Percentiles rank a stretch among this genome's conserved stretches.
phyloP scores from a whole-genome alignment of 2,329 filamentous ascomycete species.

The Neophaeococcomyces aloes region DNA sequence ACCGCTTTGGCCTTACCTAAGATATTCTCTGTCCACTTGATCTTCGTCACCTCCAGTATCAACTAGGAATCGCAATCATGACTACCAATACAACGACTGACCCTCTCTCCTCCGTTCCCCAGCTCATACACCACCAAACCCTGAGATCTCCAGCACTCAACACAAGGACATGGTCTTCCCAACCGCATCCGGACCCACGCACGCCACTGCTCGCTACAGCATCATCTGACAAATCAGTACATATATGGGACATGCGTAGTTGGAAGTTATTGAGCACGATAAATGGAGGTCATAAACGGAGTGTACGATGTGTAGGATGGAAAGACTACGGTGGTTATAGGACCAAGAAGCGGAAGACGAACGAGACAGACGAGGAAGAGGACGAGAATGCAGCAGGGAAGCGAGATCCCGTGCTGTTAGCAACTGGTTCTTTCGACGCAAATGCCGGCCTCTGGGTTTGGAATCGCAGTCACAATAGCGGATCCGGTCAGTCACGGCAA shows the following conservation, averaged over 20 bases:
- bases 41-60: background rate
- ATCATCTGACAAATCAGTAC: constrained; percentile 74
- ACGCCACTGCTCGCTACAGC: constrained; percentile 82
- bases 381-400: constrained; percentile 24
- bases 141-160: constrained; percentile 18
- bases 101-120: constrained; percentile 6
- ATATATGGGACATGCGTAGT: constrained; percentile 75
- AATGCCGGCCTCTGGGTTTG: constrained; percentile 70
- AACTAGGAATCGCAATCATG: background rate
- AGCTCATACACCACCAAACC: constrained; percentile 12
- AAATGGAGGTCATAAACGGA: constrained; percentile 79
- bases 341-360: constrained; percentile 4
- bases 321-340: constrained; percentile 38
- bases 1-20: too few relatives aligned
- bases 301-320: constrained; percentile 78
- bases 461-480: constrained; percentile 11
- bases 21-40: too few relatives aligned
- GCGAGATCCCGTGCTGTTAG: constrained; percentile 58
- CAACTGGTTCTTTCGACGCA: constrained; percentile 87
- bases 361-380: background rate
- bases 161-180: constrained; percentile 68
- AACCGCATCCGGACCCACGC: constrained; percentile 60
- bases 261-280: constrained; percentile 70
- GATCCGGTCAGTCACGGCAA: background rate
- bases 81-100: background rate